Evolutionary conservation across 1,139 yeast species (phyloP), one percentile per base, ranked within the genome.

Genomic region (Taiozyma sp.): DNA sequence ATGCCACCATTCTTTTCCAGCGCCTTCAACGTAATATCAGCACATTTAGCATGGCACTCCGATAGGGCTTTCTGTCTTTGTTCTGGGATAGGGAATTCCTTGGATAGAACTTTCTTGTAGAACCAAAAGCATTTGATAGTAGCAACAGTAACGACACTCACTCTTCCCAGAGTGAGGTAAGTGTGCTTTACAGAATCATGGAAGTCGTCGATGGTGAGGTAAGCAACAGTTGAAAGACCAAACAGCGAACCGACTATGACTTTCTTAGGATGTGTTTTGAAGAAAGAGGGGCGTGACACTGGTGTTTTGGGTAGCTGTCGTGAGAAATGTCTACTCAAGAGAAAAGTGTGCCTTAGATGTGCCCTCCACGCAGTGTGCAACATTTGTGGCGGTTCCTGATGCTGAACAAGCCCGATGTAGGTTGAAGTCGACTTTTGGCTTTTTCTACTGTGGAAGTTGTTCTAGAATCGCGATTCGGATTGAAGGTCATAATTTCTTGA

Each of bases 1-100:
- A 93, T 79, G 3, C 99, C 99, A 16, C 97, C 97, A 64, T 93
- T 93, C 38, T 74, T 76, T 61, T 90, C 93, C 41, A 93, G 72
- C 0, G 97, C 97, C 51, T 72, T 71, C 54, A 90, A 74, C 0
- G 98, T 89, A 48, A 91, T 84, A 19, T 74, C 67, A 0, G 99
- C 98, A 47, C 97, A 93, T 51, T 74, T 73, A 54, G 74, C 68
- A 66, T 93, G 99, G 51, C 89, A 82, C 46, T 75, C 70, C 8
- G 79, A 70, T 48, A 92, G 68, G 0, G 85, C 93, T 10, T 65
- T 60, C 2, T 69, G 63, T 46, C 85, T 76, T 9, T 78, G 84
- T n/a, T 77, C 79, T 1, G 72, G 74, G 8, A 73, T 61, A 2
- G 65, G 71, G 59, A 73, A 84, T 10, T 75, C 72, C 12, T 63